Base-by-base conservation (phyloP, 2,329 filamentous ascomycete species). In the Verticillium dahliae region DNA sequence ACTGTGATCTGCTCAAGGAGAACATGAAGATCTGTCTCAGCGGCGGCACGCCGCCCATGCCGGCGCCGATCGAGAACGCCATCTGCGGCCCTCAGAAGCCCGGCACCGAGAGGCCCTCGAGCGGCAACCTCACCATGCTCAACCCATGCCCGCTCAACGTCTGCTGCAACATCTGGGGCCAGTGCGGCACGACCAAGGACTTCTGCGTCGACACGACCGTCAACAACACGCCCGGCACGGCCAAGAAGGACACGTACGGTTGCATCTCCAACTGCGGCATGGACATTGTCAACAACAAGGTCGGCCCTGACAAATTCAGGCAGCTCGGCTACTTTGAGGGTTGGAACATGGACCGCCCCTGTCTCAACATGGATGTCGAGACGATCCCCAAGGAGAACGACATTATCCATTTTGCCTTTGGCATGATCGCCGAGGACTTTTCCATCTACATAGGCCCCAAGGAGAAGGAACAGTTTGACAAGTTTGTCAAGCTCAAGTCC, bases 151-250 rank as follows among this genome's bases (percentile, higher is more conserved):
- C 67, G 1, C 62, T 73, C 0, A 71, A 72, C 5, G 66, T 67
- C 9, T 72, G 69, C 61, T 71, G 70, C 63, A 65, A 76, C 61
- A 69, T 72, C 50, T 78, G 76, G 70, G 80, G 80, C 0, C 72
- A 78, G 57, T 83, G 80, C 34, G 80, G 80, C 6, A 72, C 72
- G 1, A 78, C 76, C 0, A 64, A 65, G 1, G 78, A 78, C 15
- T 81, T 80, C 65, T 83, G 80, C 45, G 35, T 56, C 6, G 35
- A 60, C 31, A 58, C 57, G 10, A 54, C 57, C 3, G 55, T 65
- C n/a, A 70, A 67, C 13, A 62, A 61, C 9, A 60, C 63, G 10
- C 67, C 67, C 0, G 67, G 68, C 11, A 67, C 67, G 4, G 56
- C 62, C 1, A 56, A 59, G 31, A 65, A 65, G 14, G 67, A 64